phyloP scores from a whole-genome alignment of 2,329 filamentous ascomycete species.

The Aspergillus novofumigatus region DNA sequence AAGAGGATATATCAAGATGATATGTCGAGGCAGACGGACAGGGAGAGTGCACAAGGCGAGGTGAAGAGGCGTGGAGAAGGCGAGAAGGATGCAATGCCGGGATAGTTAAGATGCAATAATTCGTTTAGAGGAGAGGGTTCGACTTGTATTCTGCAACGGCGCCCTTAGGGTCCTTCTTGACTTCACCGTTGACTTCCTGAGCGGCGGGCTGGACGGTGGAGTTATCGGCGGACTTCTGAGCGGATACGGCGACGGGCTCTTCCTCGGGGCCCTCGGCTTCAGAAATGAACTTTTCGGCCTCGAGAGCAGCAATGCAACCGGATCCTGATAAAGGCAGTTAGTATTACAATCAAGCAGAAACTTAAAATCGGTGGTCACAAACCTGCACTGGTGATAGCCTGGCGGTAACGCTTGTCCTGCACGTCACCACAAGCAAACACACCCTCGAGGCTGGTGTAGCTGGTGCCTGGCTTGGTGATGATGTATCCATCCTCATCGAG shows the following conservation, averaged over 20 bases:
- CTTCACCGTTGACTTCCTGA: slow-evolving; percentile 30
- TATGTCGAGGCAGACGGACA: neutral
- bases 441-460: slow-evolving; percentile 80
- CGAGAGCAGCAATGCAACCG: slow-evolving; percentile 90
- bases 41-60: no score
- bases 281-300: slow-evolving; percentile 88
- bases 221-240: slow-evolving; percentile 46
- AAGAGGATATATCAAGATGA: neutral
- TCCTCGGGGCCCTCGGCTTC: slow-evolving; percentile 61
- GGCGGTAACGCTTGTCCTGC: slow-evolving; percentile 96
- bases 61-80: neutral
- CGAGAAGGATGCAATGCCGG: neutral
- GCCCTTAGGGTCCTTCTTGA: slow-evolving; percentile 45
- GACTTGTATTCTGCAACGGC: slow-evolving; percentile 55
- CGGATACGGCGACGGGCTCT: slow-evolving; percentile 26
- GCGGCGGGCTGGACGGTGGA: slow-evolving; percentile 30
- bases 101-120: neutral
- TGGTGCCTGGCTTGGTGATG: slow-evolving; percentile 80
- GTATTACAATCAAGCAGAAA: slow-evolving; percentile 1
- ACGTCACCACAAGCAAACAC: slow-evolving; percentile 97
- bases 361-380: slow-evolving; percentile 36
- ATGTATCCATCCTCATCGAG: slow-evolving; percentile 91
- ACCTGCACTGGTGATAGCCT: slow-evolving; percentile 97
- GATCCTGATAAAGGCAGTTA: slow-evolving; percentile 57
- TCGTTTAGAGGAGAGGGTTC: slow-evolving; percentile 58